A percentile compares a stretch with the other conserved stretches of the same genome.
Conservation (phyloP, 2,329 filamentous ascomycete genomes). For the Cladophialophora yegresii region DNA sequence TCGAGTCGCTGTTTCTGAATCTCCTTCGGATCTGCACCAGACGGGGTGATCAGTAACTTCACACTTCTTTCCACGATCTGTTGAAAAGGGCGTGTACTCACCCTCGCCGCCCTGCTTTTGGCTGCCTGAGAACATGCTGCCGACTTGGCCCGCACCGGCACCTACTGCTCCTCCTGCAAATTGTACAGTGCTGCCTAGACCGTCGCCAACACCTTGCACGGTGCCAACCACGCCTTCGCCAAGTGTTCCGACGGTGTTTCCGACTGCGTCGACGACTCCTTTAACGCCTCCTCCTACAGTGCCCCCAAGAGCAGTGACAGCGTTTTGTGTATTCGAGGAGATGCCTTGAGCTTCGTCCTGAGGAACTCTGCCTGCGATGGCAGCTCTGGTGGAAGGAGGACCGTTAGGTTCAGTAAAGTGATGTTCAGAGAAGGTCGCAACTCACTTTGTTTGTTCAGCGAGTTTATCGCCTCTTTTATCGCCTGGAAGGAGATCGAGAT, state of each 20-base stretch:
- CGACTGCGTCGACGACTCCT: conserved; percentile 32
- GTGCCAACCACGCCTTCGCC: conserved; percentile 30
- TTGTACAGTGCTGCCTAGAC: conserved; percentile 30
- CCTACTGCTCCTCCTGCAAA: conserved; percentile 32
- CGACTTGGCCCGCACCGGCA: conserved; percentile 30
- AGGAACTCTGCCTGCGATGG: conserved; percentile 28
- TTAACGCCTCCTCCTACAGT: conserved; percentile 32
- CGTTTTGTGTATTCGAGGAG: conserved; percentile 30
- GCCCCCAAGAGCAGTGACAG: conserved; percentile 30
- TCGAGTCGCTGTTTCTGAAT: conserved; percentile 21
- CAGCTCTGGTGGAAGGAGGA: conserved; percentile 14
- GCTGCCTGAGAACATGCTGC: conserved; percentile 25
- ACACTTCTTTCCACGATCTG: neutral
- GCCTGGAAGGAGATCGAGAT: conserved; percentile 33
- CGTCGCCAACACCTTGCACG: conserved; percentile 15
- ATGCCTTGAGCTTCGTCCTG: conserved; percentile 27
- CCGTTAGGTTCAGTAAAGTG: neutral
- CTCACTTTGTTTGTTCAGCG: conserved; percentile 29
- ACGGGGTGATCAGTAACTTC: neutral
- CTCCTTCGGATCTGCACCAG: conserved; percentile 16
- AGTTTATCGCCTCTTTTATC: conserved; percentile 27
- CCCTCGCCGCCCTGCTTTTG: conserved; percentile 19
- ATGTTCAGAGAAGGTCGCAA: too few species aligned
- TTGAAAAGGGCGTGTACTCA: neutral
- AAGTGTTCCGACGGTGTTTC: conserved; percentile 32